Evolutionary conservation across 1,284 basidiomycete species (phyloP).

Genomic region (Inonotus hispidus): DNA sequence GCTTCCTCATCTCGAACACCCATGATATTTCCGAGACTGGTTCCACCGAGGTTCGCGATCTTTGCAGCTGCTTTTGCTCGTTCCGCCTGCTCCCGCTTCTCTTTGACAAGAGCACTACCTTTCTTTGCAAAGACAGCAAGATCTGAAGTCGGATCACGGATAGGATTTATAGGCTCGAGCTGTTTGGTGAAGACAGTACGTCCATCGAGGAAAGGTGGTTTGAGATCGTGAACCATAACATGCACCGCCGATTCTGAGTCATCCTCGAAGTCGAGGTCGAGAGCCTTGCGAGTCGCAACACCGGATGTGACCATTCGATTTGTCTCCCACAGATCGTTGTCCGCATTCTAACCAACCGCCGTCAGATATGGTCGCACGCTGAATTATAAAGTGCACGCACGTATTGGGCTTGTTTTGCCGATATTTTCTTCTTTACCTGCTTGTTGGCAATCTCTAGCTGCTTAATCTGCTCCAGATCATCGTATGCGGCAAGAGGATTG

Average conservation of each 20-base stretch:
- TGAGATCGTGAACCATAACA: conserved; percentile 94
- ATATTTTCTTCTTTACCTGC: conserved; percentile 81
- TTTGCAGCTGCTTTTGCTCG: conserved; percentile 95
- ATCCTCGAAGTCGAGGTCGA: conserved; percentile 92
- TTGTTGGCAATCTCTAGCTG: conserved; percentile 78
- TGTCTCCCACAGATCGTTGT: conserved; percentile 97
- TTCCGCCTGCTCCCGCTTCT: conserved; percentile 94
- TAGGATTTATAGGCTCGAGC: conserved; percentile 95
- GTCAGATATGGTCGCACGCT: conserved; percentile 10
- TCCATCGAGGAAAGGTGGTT: conserved; percentile 97
- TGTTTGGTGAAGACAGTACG: conserved; percentile 96
- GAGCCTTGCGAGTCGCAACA: conserved; percentile 77
- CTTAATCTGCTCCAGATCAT: conserved; percentile 68
- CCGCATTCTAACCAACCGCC: conserved; percentile 66
- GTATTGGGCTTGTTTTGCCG: conserved; percentile 91
- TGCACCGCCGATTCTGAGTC: conserved; percentile 95
- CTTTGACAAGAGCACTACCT: conserved; percentile 88
- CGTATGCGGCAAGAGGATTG: conserved; percentile 91
- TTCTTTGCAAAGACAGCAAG: conserved; percentile 96
- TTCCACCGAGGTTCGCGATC: conserved; percentile 88
- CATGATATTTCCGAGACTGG: conserved; percentile 93
- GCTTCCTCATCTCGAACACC: conserved; percentile 95
- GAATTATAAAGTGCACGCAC: conserved; percentile 40
- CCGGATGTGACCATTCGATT: conserved; percentile 97
- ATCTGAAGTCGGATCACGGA: conserved; percentile 90